Base-by-base conservation (phyloP, 805 yeast species). In the Jamesozyma lodderae region DNA sequence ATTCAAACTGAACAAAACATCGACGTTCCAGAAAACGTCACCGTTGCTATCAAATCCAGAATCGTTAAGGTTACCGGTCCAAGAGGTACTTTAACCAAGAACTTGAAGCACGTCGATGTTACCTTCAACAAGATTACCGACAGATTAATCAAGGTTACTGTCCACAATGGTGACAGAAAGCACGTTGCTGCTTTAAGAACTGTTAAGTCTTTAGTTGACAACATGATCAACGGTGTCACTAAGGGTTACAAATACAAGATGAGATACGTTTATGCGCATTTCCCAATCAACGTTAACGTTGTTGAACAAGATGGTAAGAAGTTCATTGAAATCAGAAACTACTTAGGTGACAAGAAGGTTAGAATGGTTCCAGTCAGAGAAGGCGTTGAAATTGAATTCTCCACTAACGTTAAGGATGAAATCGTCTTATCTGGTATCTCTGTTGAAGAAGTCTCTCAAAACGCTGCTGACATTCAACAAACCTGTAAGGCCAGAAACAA, bases 181-280 rank as follows among this genome's bases (percentile, higher is more conserved):
- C 98, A 92, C 75, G 97, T 92, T 69, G 99, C 99, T 68, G 83
- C 96, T 65, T 77, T 92, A 69, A 88, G 97, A 79, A 90, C 98
- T 49, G 97, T 92, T 70, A 88, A 86, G 75, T 85, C 97, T 53
- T 75, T 92, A 67, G 77, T 92, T 62, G 66, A 85, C 66, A 92
- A 92, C 84, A 72, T 92, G 79, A 70, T 92, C 73, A 84, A 83
- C 57, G 99, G 99, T 83, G 98, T 92, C 67, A 92, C 98, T 69
- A 80, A 80, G 77, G 98, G 97, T 72, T 90, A 73, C 94, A 80
- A 84, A 75, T 92, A 92, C 92, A 92, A 92, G 84, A 82, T 92
- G 96, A 87, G 97, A 79, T 88, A 86, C 71, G 98, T 92, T 52
- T 94, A 90, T 68, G 99, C 98, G 81, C 98, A 92, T 85, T 92